phyloP scores from a whole-genome alignment of 2,329 filamentous ascomycete genomes.

The Colletotrichum sp. region DNA sequence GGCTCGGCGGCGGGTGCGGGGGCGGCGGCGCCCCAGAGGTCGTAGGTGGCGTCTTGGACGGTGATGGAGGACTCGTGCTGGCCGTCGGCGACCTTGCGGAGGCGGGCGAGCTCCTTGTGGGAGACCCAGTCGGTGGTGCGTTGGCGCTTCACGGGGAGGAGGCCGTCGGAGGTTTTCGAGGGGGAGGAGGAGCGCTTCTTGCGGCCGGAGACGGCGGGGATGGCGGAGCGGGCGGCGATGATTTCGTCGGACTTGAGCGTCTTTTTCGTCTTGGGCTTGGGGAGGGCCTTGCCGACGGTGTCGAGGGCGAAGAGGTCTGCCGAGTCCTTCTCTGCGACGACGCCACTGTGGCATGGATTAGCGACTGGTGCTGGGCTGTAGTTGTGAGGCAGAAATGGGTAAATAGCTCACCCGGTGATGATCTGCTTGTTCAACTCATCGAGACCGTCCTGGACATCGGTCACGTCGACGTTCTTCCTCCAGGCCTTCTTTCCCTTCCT shows the following conservation, averaged over 20 bases:
- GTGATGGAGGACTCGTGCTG: slow-evolving; percentile 61
- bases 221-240: slow-evolving; percentile 79
- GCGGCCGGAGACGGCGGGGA: slow-evolving; percentile 78
- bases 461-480: slow-evolving; percentile 97
- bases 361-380: neutral
- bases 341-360: slow-evolving; percentile 63
- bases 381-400: neutral
- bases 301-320: slow-evolving; percentile 88
- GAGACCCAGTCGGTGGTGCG: slow-evolving; percentile 81
- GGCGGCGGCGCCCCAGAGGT: slow-evolving; percentile 73
- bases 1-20: slow-evolving; percentile 36
- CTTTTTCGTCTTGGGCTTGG: slow-evolving; percentile 74
- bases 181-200: slow-evolving; percentile 65
- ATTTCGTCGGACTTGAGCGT: slow-evolving; percentile 91
- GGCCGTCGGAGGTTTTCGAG: slow-evolving; percentile 73
- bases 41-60: slow-evolving; percentile 70
- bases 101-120: slow-evolving; percentile 79
- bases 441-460: slow-evolving; percentile 82
- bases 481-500: slow-evolving; percentile 98
- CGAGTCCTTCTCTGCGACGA: slow-evolving; percentile 82
- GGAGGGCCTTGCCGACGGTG: slow-evolving; percentile 70
- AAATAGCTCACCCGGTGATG: slow-evolving; percentile 74
- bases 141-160: slow-evolving; percentile 76
- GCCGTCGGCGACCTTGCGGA: slow-evolving; percentile 82
- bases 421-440: slow-evolving; percentile 87